phyloP scores from a whole-genome alignment of 768 basidiomycete genomes.

The Pulveroboletus sp. region DNA sequence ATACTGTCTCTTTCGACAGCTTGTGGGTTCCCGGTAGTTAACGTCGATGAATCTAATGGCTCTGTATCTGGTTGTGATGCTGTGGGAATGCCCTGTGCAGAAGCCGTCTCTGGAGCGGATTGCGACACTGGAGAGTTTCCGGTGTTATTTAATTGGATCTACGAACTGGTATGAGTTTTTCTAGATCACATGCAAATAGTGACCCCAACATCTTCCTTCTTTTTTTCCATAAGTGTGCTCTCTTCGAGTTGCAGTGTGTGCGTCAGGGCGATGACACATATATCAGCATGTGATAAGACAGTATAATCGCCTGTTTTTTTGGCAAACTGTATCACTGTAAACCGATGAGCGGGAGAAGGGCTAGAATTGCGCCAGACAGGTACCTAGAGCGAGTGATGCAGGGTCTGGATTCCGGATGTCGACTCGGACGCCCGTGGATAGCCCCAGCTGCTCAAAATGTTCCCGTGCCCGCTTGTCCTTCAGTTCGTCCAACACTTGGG shows the following conservation, averaged over 20 bases:
- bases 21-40: not conserved
- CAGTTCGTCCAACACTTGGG: conserved; percentile 86
- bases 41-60: conserved; percentile 1
- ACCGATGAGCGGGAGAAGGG: conserved; percentile 12
- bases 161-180: not conserved
- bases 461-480: conserved; percentile 86
- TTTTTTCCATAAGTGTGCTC: conserved; percentile 25
- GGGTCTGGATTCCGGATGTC: conserved; percentile 69
- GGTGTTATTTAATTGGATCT: conserved; percentile 6
- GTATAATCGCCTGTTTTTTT: conserved; percentile 97
- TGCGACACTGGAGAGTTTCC: not conserved
- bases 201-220: conserved; percentile 29
- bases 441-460: conserved; percentile 76
- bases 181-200: conserved; percentile 1
- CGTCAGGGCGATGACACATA: conserved; percentile 88
- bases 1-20: not conserved
- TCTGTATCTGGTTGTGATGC: not conserved
- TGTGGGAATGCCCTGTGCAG: not conserved
- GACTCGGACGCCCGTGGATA: conserved; percentile 74
- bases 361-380: conserved; percentile 15
- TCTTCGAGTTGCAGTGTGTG: conserved; percentile 67
- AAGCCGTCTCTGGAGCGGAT: not conserved
- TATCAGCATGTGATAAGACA: conserved; percentile 87
- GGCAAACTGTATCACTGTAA: conserved; percentile 81
- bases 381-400: conserved; percentile 63